Conservation (phyloP, 192 early-diverging fungal genomes). For the Spizellomyces punctatus region DNA sequence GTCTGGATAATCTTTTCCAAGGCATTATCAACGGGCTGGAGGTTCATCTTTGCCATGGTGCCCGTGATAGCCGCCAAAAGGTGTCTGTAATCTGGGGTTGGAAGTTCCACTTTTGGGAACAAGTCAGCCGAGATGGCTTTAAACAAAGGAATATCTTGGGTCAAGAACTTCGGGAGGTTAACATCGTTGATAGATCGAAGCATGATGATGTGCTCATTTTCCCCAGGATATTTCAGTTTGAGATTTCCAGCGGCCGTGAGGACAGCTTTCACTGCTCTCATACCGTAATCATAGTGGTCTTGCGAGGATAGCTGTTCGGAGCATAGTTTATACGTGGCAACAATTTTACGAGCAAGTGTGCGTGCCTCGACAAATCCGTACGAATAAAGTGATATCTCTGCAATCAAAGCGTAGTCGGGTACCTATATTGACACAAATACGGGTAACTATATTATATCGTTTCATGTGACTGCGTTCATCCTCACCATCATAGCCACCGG, state of each 20-base stretch:
- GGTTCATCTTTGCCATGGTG: slow-evolving; percentile 55
- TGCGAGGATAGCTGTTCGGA: slow-evolving; percentile 67
- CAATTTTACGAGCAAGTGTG: slow-evolving; percentile 59
- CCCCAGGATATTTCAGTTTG: slow-evolving; percentile 58
- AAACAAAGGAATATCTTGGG: slow-evolving; percentile 62
- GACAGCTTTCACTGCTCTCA: slow-evolving; percentile 66
- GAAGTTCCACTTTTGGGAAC: slow-evolving; percentile 61
- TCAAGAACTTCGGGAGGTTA: slow-evolving; percentile 63
- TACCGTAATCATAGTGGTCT: slow-evolving; percentile 68
- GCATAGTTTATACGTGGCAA: slow-evolving; percentile 64
- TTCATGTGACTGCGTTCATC: not conserved
- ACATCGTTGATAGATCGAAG: slow-evolving; percentile 62
- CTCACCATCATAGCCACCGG: slow-evolving; percentile 66
- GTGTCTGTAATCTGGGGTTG: slow-evolving; percentile 59
- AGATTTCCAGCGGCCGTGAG: slow-evolving; percentile 64
- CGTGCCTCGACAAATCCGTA: slow-evolving; percentile 63
- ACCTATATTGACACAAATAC: slow-evolving; percentile 31
- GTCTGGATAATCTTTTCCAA: slow-evolving; percentile 66
- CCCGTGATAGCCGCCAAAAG: slow-evolving; percentile 48
- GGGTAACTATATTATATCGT: not conserved
- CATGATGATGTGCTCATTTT: slow-evolving; percentile 65
- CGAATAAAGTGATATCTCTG: slow-evolving; percentile 65
- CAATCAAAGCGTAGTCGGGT: slow-evolving; percentile 64
- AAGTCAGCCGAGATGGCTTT: slow-evolving; percentile 63
- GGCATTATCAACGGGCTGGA: slow-evolving; percentile 50